Conservation (phyloP, 352 stramenopile genomes). For the Globisporangium nagaii region DNA sequence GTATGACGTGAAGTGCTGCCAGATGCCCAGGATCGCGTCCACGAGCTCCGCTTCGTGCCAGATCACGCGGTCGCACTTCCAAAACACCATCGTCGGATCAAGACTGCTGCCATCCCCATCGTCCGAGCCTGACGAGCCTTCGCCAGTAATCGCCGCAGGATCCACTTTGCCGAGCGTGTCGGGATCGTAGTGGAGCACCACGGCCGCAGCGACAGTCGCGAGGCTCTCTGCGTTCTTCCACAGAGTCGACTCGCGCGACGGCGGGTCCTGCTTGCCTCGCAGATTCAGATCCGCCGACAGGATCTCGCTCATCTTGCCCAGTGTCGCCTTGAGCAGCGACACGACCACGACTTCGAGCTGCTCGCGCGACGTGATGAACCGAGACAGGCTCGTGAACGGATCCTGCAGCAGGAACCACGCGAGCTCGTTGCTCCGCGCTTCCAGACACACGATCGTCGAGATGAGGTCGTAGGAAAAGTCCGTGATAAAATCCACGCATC, state of each 20-base stretch:
- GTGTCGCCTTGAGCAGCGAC: constrained; percentile 59
- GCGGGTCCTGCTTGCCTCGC: constrained; percentile 49
- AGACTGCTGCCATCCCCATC: not conserved
- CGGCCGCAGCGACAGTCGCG: constrained; percentile 56
- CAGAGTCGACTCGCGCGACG: constrained; percentile 64
- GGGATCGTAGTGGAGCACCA: constrained; percentile 82
- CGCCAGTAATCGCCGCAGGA: constrained; percentile 19
- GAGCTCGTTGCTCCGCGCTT: constrained; percentile 79
- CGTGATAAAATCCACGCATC: constrained; percentile 67
- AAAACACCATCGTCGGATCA: constrained; percentile 46
- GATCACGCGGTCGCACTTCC: constrained; percentile 70
- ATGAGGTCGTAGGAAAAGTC: constrained; percentile 71
- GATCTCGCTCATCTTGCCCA: constrained; percentile 79
- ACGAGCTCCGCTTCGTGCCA: constrained; percentile 74
- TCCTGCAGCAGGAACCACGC: constrained; percentile 79
- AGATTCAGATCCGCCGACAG: constrained; percentile 65
- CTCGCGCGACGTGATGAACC: constrained; percentile 51
- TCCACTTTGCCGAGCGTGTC: constrained; percentile 60
- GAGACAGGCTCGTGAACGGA: constrained; percentile 64
- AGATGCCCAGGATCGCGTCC: constrained; percentile 68
- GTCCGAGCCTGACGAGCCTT: not conserved
- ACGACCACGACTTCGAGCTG: constrained; percentile 71
- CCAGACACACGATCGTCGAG: constrained; percentile 74
- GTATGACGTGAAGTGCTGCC: constrained; percentile 71
- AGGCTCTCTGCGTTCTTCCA: constrained; percentile 81